A percentile compares a stretch with the other conserved stretches of the same genome.
phyloP scores from a whole-genome alignment of 495 filamentous ascomycete genomes.

The Penicillium silybi region DNA sequence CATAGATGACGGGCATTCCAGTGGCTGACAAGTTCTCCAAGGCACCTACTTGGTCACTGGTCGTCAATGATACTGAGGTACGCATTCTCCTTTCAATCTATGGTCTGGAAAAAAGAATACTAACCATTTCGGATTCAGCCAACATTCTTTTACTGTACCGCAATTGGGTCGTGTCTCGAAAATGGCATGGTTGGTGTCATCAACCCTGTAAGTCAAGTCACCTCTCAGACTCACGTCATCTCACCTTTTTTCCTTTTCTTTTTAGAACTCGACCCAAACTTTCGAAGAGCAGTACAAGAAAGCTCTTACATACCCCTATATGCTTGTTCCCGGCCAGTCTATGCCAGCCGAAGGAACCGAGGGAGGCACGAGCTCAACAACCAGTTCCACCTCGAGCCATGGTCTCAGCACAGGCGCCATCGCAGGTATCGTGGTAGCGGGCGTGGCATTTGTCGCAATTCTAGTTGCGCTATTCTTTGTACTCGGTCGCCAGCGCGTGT shows the following conservation, averaged over 20 bases:
- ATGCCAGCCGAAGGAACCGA: constrained; percentile 33
- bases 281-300: constrained; percentile 30
- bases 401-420: constrained; percentile 33
- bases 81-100: background rate
- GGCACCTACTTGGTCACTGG: constrained; percentile 35
- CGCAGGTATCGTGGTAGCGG: constrained; percentile 35
- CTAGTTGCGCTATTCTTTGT: constrained; percentile 37
- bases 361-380: constrained; percentile 1
- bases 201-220: constrained; percentile 27
- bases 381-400: constrained; percentile 2
- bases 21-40: background rate
- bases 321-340: constrained; percentile 37
- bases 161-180: constrained; percentile 32
- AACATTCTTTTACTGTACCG: constrained; percentile 41
- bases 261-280: constrained; percentile 32
- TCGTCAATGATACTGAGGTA: constrained; percentile 34
- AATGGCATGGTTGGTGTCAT: constrained; percentile 45
- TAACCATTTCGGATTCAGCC: constrained; percentile 19
- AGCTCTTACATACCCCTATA: constrained; percentile 32
- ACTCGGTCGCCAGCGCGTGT: constrained; percentile 36
- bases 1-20: background rate
- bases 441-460: constrained; percentile 28
- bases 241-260: background rate
- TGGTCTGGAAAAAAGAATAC: too few species aligned
- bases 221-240: background rate